Evolutionary conservation across 2,329 filamentous ascomycete species (phyloP).

Genomic region (Sphaerulina vaccinii): DNA sequence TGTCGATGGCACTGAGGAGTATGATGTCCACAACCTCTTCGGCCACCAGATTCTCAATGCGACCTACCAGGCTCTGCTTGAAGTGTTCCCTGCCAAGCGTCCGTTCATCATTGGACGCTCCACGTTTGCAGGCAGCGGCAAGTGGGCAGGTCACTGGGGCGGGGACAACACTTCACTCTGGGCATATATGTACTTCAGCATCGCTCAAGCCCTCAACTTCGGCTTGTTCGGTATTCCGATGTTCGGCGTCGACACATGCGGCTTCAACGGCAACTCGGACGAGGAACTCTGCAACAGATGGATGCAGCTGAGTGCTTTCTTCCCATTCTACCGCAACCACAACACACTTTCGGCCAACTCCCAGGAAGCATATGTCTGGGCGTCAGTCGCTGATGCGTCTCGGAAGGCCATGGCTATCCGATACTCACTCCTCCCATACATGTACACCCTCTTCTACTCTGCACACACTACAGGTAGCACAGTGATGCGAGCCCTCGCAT

Average conservation of each 20-base stretch:
- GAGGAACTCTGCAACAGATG: slow-evolving; percentile 33
- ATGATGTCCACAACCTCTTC: slow-evolving; percentile 80
- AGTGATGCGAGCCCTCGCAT: slow-evolving; percentile 69
- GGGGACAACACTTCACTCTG: slow-evolving; percentile 67
- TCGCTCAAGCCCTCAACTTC: slow-evolving; percentile 74
- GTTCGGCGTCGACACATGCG: slow-evolving; percentile 53
- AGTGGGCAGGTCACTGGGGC: slow-evolving; percentile 78
- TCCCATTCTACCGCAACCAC: slow-evolving; percentile 77
- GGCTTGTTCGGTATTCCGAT: slow-evolving; percentile 73
- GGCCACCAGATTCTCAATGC: slow-evolving; percentile 74
- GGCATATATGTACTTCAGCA: slow-evolving; percentile 72
- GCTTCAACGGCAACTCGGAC: slow-evolving; percentile 61
- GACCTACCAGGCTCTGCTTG: slow-evolving; percentile 68
- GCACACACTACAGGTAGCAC: slow-evolving; percentile 66
- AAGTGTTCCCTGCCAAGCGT: slow-evolving; percentile 64
- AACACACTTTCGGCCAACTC: slow-evolving; percentile 60
- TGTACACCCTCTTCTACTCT: slow-evolving; percentile 70
- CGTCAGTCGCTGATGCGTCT: slow-evolving; percentile 62
- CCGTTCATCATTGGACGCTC: slow-evolving; percentile 83
- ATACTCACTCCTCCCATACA: slow-evolving; percentile 69
- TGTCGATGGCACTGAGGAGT: slow-evolving; percentile 68
- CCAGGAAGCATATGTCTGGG: slow-evolving; percentile 73
- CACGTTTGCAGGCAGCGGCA: slow-evolving; percentile 75
- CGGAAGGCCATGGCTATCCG: slow-evolving; percentile 67
- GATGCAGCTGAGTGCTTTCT: slow-evolving; percentile 60